Percentiles rank a stretch among this genome's conserved stretches.
phyloP scores from a whole-genome alignment of 768 basidiomycete species.

The Tricholoma matsutake region DNA sequence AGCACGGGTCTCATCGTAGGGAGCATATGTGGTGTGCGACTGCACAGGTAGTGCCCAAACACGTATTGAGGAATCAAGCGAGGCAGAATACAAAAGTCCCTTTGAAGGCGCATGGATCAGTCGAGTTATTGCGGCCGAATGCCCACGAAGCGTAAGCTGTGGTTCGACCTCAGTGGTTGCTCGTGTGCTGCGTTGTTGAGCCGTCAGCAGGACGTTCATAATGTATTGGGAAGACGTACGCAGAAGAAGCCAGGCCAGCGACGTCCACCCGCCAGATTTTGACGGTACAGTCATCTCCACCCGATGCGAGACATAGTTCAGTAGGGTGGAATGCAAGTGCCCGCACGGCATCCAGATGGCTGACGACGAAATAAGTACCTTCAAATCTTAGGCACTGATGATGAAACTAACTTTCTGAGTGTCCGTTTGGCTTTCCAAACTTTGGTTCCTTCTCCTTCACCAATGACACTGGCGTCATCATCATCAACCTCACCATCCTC shows the following conservation, averaged over 20 bases:
- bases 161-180: slow-evolving; percentile 88
- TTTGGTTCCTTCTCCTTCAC: slow-evolving; percentile 67
- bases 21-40: slow-evolving; percentile 85
- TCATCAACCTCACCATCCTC: slow-evolving; percentile 67
- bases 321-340: slow-evolving; percentile 87
- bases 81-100: slow-evolving; percentile 84
- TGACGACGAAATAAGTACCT: slow-evolving; percentile 29
- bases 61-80: slow-evolving; percentile 89
- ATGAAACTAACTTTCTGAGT: slow-evolving; percentile 74
- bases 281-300: slow-evolving; percentile 92
- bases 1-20: slow-evolving; percentile 77
- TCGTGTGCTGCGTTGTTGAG: slow-evolving; percentile 45
- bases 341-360: slow-evolving; percentile 92
- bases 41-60: slow-evolving; percentile 81
- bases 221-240: slow-evolving; percentile 49
- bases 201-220: slow-evolving; percentile 13
- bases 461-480: slow-evolving; percentile 60
- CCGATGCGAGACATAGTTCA: slow-evolving; percentile 85
- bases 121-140: slow-evolving; percentile 87
- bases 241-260: slow-evolving; percentile 65
- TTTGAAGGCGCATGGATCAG: slow-evolving; percentile 77
- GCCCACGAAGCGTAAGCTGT: slow-evolving; percentile 88
- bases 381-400: slow-evolving; percentile 12
- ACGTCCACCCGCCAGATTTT: slow-evolving; percentile 95
- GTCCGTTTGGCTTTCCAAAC: slow-evolving; percentile 86